These are phyloP conservation scores for Suillus fuscotomentosus DNA, from an alignment of 768 basidiomycete species.

Conservation along the genomic window DNA sequence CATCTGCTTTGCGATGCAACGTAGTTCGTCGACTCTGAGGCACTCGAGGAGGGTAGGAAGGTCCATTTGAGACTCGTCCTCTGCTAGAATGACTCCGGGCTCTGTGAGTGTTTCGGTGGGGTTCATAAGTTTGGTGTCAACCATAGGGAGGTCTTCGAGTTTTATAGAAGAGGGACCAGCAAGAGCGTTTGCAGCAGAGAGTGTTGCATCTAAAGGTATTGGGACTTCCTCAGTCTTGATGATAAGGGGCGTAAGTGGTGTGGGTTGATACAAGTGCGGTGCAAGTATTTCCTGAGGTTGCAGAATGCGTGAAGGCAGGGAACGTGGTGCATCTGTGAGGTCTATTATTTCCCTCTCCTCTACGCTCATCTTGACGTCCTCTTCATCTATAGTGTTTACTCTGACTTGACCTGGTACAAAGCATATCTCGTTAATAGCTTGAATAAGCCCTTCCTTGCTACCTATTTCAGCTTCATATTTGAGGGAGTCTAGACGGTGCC, in stretches of 20 bases:
- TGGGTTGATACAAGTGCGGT: neutral
- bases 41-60: slow-evolving; percentile 42
- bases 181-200: neutral
- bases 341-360: neutral
- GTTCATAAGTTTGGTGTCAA: neutral
- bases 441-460: slow-evolving; percentile 30
- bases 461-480: slow-evolving; percentile 45
- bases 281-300: neutral
- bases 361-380: neutral
- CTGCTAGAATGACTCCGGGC: slow-evolving; percentile 33
- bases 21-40: slow-evolving; percentile 44
- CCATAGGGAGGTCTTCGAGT: slow-evolving; percentile 7
- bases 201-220: neutral
- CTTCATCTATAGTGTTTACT: slow-evolving; percentile 6
- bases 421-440: slow-evolving; percentile 48
- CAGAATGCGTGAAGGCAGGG: neutral
- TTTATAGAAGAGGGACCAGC: slow-evolving; percentile 8
- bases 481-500: slow-evolving; percentile 48
- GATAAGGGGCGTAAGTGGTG: neutral
- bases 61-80: slow-evolving; percentile 38
- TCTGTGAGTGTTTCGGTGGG: slow-evolving; percentile 1
- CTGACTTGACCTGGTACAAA: neutral
- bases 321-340: neutral
- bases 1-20: slow-evolving; percentile 41
- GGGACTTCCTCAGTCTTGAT: neutral